These are phyloP conservation scores for Pneumocystis sp. DNA, from an alignment of 1,139 yeast species.

Conservation along the genomic window DNA sequence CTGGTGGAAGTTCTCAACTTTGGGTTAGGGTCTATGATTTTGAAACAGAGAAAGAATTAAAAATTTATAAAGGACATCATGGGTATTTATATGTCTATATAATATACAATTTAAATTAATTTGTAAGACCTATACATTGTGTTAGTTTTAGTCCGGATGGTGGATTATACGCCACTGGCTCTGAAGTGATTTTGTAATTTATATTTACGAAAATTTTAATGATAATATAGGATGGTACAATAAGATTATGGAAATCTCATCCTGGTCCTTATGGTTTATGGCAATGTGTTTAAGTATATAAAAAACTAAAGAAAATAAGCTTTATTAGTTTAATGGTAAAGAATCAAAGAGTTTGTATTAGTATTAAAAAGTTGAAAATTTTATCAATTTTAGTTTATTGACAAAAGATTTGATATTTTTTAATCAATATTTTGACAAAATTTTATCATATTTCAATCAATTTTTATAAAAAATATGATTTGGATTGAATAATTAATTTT, in stretches of 20 bases:
- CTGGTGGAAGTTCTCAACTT: slow-evolving; percentile 24
- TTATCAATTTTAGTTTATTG: not conserved
- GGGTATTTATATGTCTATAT: slow-evolving; percentile 1
- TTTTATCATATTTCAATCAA: not conserved
- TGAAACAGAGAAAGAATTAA: slow-evolving; percentile 20
- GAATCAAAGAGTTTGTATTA: not conserved
- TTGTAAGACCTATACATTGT: slow-evolving; percentile 29
- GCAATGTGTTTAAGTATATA: slow-evolving; percentile 12
- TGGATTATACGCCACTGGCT: slow-evolving; percentile 41
- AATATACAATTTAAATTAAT: slow-evolving; percentile 19
- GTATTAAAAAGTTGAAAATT: not conserved
- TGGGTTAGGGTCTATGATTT: slow-evolving; percentile 26
- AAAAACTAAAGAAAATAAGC: no score
- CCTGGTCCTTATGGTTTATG: slow-evolving; percentile 26
- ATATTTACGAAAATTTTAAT: not conserved
- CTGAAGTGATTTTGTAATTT: slow-evolving; percentile 24
- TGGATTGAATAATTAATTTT: no score
- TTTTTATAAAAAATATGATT: not conserved
- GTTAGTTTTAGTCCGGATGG: slow-evolving; percentile 27
- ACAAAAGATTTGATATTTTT: not conserved
- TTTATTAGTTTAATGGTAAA: not conserved
- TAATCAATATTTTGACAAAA: not conserved
- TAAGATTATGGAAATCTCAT: slow-evolving; percentile 41
- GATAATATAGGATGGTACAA: slow-evolving; percentile 37
- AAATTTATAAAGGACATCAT: slow-evolving; percentile 13